Evolutionary conservation across 1,284 basidiomycete genomes (phyloP).

Genomic region (Papiliotrema nemorosa): DNA sequence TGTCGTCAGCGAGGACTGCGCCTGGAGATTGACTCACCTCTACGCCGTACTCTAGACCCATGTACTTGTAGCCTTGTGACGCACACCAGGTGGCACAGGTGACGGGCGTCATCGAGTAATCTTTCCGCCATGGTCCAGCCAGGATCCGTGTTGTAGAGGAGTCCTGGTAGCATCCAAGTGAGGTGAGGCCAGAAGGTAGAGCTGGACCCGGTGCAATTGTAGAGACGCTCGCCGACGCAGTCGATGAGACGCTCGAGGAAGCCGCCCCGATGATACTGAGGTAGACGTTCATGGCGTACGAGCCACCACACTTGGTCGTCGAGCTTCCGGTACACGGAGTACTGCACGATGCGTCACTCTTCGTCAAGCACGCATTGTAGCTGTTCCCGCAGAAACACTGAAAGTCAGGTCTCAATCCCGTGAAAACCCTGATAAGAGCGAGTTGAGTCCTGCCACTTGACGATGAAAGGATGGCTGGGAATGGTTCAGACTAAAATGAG

Average conservation of each 20-base stretch:
- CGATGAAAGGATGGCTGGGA: too few relatives aligned
- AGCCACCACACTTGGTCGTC: not conserved
- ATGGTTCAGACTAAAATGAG: not conserved
- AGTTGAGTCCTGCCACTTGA: too few relatives aligned
- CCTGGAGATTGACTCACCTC: not conserved
- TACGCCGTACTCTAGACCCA: conserved; percentile 14
- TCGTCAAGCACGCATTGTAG: not conserved
- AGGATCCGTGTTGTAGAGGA: not conserved
- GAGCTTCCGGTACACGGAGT: not conserved
- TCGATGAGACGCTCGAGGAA: not conserved
- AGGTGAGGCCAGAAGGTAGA: not conserved
- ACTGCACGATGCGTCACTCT: not conserved
- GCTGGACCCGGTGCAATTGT: too few relatives aligned
- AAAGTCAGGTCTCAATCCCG: not conserved
- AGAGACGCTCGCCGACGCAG: not conserved
- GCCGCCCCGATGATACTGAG: not conserved
- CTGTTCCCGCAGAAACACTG: conserved; percentile 20
- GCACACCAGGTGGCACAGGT: conserved; percentile 2
- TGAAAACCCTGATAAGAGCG: not conserved
- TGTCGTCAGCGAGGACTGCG: conserved; percentile 6
- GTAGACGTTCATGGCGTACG: not conserved
- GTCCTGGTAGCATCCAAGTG: not conserved
- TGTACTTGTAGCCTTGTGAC: conserved; percentile 12
- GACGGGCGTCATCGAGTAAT: not conserved
- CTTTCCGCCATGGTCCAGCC: not conserved